Conservation (phyloP, 2,329 filamentous ascomycete genomes). For the Cryphonectria nitschkei region DNA sequence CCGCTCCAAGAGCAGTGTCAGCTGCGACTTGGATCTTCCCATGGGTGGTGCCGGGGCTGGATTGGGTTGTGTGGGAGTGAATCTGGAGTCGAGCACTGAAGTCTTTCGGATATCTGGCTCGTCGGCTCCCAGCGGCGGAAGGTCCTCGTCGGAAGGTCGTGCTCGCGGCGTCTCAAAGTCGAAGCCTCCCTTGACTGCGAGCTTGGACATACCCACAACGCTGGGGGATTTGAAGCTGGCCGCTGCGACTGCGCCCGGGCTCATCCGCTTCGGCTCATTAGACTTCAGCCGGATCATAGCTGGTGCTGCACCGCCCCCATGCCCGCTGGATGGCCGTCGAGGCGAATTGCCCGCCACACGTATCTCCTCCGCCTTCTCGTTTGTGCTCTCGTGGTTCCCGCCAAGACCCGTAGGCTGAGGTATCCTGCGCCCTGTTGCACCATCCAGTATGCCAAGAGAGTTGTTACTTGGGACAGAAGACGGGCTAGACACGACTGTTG, state of each 20-base stretch:
- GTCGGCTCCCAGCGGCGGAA: slow-evolving; percentile 29
- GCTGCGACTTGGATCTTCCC: slow-evolving; percentile 63
- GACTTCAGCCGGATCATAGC: slow-evolving; percentile 27
- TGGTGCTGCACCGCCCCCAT: slow-evolving; percentile 8
- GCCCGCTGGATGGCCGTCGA: background rate
- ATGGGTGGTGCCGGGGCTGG: slow-evolving; percentile 51
- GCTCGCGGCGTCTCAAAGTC: slow-evolving; percentile 34
- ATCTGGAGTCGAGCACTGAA: slow-evolving; percentile 41
- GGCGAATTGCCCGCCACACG: background rate
- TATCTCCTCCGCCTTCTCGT: background rate
- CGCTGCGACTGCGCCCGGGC: slow-evolving; percentile 22
- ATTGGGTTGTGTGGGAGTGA: slow-evolving; percentile 55
- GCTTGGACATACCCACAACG: slow-evolving; percentile 32
- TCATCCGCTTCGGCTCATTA: slow-evolving; percentile 28
- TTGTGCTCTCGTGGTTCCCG: background rate
- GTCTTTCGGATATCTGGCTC: slow-evolving; percentile 36
- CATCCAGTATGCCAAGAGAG: slow-evolving; percentile 11
- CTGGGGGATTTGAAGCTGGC: slow-evolving; percentile 31
- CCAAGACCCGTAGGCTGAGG: background rate
- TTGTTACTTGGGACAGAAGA: background rate
- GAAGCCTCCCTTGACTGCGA: slow-evolving; percentile 33
- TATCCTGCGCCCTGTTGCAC: background rate
- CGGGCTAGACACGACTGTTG: background rate
- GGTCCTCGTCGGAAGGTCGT: slow-evolving; percentile 19
- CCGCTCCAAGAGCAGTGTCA: slow-evolving; percentile 60